These are phyloP conservation scores for Thymus mandschuricus DNA, from an alignment of 257 asterid genomes.

Conservation along the genomic window DNA sequence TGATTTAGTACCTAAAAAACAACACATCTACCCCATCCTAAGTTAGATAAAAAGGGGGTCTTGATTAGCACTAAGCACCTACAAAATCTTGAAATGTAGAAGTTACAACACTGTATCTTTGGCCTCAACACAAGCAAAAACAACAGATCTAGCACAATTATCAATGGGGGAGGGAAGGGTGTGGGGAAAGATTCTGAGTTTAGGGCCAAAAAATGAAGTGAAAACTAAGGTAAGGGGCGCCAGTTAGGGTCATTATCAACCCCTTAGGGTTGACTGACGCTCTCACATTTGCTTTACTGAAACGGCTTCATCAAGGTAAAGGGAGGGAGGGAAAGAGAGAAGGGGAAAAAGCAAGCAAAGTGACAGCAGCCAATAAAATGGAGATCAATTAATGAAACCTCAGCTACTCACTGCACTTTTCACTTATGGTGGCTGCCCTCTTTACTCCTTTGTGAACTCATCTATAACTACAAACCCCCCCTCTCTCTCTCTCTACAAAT, in stretches of 20 bases:
- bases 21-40: conserved; percentile 6
- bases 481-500: neutral
- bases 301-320: conserved; percentile 27
- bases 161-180: conserved; percentile 27
- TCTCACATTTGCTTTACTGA: conserved; percentile 34
- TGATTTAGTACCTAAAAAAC: conserved; percentile 25
- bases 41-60: conserved; percentile 16
- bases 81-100: conserved; percentile 26
- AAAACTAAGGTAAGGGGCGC: conserved; percentile 43
- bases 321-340: neutral
- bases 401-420: conserved; percentile 45
- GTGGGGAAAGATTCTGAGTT: conserved; percentile 24
- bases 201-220: conserved; percentile 37
- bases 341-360: conserved; percentile 9
- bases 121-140: conserved; percentile 25
- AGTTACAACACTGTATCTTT: conserved; percentile 18
- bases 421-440: conserved; percentile 32
- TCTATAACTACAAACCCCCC: conserved; percentile 22
- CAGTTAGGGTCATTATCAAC: conserved; percentile 60
- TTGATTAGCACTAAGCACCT: conserved; percentile 32
- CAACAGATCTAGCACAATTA: conserved; percentile 49
- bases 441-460: conserved; percentile 16
- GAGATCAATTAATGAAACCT: conserved; percentile 43
- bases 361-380: conserved; percentile 30
- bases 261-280: conserved; percentile 37